Base-by-base conservation (phyloP, 2,329 filamentous ascomycete genomes). In the Trichoderma sp. region DNA sequence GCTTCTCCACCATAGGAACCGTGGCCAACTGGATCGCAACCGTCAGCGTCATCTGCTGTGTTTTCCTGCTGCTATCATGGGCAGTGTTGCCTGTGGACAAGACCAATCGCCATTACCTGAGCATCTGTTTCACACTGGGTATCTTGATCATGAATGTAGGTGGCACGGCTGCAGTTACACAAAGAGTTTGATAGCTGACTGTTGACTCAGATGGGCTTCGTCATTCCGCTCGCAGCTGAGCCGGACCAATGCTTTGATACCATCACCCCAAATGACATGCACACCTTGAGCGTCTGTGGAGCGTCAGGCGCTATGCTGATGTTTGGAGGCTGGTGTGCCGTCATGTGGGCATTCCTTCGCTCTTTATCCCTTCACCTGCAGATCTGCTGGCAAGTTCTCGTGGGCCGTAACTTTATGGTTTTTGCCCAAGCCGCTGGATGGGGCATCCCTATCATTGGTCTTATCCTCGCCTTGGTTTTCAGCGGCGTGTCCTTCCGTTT, bases 401-500 rank as follows among this genome's bases (percentile, higher is more conserved):
- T 97, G 4, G 96, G 96, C 49, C 88, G 89, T 56, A 92, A 87
- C 75, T 98, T 97, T 80, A 97, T 97, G 89, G 93, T 93, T 84
- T 87, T 88, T 72, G 90, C 95, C 3, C 89, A 97, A 76, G 85
- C 87, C 19, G 82, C 90, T 10, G 96, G 96, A 71, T 97, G 95
- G 92, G 92, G 91, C 21, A 86, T 98, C 57, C 93, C 94, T 2
- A 85, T 90, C 29, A 81, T 93, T 24, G 92, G 93, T 43, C 87
- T 97, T 72, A 85, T 90, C 3, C 80, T 95, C 53, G 92, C 92
- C 61, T 87, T 98, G 72, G 86, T 92, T 53, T 85, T 97, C 71
- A 97, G 94, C 62, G 96, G 96, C 24, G 93, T 97, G 4, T 98
- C 94, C 1, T 98, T 95, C 81, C 91, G 96, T 62, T 97, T 98